A percentile compares a stretch with the other conserved stretches of the same genome.
Evolutionary conservation across 106 monocot species (phyloP).

Genomic region (Dioscorea dumetorum): DNA sequence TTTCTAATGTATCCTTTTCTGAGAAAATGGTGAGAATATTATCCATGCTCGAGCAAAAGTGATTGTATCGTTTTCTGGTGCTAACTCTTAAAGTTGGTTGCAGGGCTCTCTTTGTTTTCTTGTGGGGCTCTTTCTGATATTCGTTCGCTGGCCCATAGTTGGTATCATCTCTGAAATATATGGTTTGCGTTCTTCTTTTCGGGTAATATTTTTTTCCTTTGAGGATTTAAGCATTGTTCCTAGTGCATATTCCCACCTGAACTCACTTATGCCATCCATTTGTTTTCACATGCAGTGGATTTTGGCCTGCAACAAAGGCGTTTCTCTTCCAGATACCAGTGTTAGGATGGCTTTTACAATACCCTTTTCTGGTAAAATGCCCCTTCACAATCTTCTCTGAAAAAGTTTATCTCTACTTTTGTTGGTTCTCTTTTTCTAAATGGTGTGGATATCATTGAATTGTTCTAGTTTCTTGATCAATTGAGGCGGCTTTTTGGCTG

Average conservation of each 20-base stretch:
- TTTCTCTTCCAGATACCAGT: conserved; percentile 74
- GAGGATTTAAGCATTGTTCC: not conserved
- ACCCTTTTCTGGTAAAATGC: conserved; percentile 37
- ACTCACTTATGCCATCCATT: not conserved
- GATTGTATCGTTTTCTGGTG: not conserved
- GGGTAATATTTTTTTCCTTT: conserved; percentile 32
- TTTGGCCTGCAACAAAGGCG: conserved; percentile 47
- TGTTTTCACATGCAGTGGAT: conserved; percentile 35
- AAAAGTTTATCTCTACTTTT: not conserved
- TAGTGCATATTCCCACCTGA: not conserved
- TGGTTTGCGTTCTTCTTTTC: conserved; percentile 69
- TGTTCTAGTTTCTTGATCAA: conserved; percentile 4
- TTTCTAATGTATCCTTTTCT: not conserved
- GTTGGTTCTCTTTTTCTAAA: not conserved
- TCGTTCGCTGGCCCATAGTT: conserved; percentile 75
- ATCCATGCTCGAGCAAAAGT: not conserved
- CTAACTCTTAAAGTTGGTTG: conserved; percentile 4
- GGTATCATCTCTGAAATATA: conserved; percentile 79
- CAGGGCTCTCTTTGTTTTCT: conserved; percentile 79
- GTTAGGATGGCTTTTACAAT: conserved; percentile 67
- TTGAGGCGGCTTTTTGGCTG: conserved; percentile 6
- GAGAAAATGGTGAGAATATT: not conserved
- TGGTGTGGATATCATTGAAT: not conserved
- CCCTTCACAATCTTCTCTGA: not conserved
- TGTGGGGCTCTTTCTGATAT: conserved; percentile 69